These are phyloP conservation scores for Strigomonas culicis DNA, from an alignment of 208 protist genomes.

Conservation along the genomic window DNA sequence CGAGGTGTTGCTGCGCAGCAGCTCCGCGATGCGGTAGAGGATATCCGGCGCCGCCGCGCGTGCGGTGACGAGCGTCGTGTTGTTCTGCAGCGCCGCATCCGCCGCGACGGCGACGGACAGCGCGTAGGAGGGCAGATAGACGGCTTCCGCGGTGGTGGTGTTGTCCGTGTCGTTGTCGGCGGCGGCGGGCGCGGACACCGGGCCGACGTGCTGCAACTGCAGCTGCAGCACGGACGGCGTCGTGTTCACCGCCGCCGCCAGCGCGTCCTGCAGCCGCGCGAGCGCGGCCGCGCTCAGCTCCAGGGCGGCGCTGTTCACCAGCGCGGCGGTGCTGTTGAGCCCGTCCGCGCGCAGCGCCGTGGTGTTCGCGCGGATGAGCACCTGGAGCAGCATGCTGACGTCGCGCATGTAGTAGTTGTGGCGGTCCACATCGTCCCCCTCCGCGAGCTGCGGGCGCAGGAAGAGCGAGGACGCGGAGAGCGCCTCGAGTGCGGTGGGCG, in stretches of 20 bases:
- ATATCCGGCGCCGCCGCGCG: constrained; percentile 34
- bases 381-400: constrained; percentile 1
- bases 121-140: constrained; percentile 31
- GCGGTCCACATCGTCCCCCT: not conserved
- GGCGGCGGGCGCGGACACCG: constrained; percentile 3
- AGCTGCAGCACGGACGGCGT: constrained; percentile 26
- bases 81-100: constrained; percentile 23
- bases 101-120: constrained; percentile 30
- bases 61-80: constrained; percentile 7
- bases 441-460: constrained; percentile 16
- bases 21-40: constrained; percentile 31
- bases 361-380: constrained; percentile 16
- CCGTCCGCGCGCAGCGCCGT: constrained; percentile 5
- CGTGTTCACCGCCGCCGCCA: constrained; percentile 10
- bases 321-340: not conserved
- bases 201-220: constrained; percentile 22
- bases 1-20: constrained; percentile 27
- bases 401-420: constrained; percentile 15
- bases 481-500: constrained; percentile 2
- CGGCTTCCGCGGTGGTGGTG: not conserved
- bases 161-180: not conserved
- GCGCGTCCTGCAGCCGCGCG: constrained; percentile 14
- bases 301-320: constrained; percentile 5
- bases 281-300: constrained; percentile 17
- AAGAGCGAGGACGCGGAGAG: constrained; percentile 19